Base-by-base conservation (phyloP, 768 basidiomycete genomes). In the Nidula microcarpa region DNA sequence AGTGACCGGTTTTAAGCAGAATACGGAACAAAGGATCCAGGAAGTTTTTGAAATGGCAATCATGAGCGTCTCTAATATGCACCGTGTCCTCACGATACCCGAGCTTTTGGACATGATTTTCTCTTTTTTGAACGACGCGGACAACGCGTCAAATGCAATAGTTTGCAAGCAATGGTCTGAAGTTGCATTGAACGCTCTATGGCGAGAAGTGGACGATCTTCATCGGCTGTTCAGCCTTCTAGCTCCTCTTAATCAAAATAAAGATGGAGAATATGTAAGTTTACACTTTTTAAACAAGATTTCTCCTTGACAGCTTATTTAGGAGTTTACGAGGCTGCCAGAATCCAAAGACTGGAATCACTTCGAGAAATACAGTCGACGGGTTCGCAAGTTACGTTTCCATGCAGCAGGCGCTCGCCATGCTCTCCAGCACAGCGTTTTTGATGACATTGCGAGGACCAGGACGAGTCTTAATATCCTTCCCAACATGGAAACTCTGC, bases 101-200 rank as follows among this genome's bases (percentile, higher is more conserved):
- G 85, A 87, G 62, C 74, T 87, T 0, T 67, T 86, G 18, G 76
- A 81, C 49, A 74, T 81, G 62, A 68, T 87, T 7, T 80, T 86
- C 62, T 65, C 65, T 33, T 77, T 72, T 54, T 58, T 84, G 18
- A 78, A 79, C 55, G 59, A 59, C 6, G 33, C 53, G 1, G 63
- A 74, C 3, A 77, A 81, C 57, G 69, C 70, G 1, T 54, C 53
- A 1, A 83, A 78, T 49, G 83, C 80, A 2, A 65, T 68, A 33
- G 82, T 86, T 13, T 86, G 80, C 70, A 84, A 75, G 57, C 59
- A 54, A 46, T 87, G 86, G 86, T 81, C 79, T 1, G 74, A 80
- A 9, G 65, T 81, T 23, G 80, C 83, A 1, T 64, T 86, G 52
- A 79, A 85, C 59, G 59, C 68, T n/a, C 61, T 86, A 0, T 87